phyloP scores from a whole-genome alignment of 179 eudicot species.

The Camellia oleifera region DNA sequence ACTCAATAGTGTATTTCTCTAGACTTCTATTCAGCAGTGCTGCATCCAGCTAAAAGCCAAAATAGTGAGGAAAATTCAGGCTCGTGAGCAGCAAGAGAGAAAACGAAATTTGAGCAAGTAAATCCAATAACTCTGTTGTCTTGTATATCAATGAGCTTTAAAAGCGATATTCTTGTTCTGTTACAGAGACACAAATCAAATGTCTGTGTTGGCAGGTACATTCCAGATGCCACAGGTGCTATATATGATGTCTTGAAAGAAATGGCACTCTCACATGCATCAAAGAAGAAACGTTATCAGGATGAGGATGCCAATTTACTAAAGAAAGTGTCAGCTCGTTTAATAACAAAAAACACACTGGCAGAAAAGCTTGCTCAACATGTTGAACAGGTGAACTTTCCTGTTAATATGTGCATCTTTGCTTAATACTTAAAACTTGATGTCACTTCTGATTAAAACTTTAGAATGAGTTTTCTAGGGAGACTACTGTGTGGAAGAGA shows the following conservation, averaged over 20 bases:
- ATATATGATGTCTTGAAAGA: slow-evolving; percentile 68
- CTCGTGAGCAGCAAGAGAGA: slow-evolving; percentile 98
- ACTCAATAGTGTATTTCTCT: slow-evolving; percentile 19
- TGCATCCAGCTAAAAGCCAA: slow-evolving; percentile 87
- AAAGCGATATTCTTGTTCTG: background rate
- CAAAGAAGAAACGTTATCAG: slow-evolving; percentile 63
- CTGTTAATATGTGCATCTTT: background rate
- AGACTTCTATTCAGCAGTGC: slow-evolving; percentile 91
- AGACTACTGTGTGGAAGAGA: background rate
- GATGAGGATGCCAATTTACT: slow-evolving; percentile 78
- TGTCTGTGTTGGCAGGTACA: slow-evolving; percentile 54
- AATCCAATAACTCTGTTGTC: slow-evolving; percentile 15
- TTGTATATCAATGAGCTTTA: slow-evolving; percentile 5
- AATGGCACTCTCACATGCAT: slow-evolving; percentile 50
- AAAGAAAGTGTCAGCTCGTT: slow-evolving; percentile 54
- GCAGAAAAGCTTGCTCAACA: slow-evolving; percentile 88
- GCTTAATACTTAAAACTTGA: background rate
- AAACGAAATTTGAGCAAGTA: slow-evolving; percentile 90
- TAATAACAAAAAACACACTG: slow-evolving; percentile 53
- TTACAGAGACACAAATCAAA: background rate
- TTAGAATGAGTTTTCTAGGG: background rate
- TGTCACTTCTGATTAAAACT: background rate
- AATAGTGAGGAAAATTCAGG: slow-evolving; percentile 88
- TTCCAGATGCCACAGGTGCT: slow-evolving; percentile 80
- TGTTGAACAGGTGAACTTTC: slow-evolving; percentile 72